A percentile compares a stretch with the other conserved stretches of the same genome.
Conservation (phyloP, 2,329 filamentous ascomycete genomes). For the Cercospora canescens region DNA sequence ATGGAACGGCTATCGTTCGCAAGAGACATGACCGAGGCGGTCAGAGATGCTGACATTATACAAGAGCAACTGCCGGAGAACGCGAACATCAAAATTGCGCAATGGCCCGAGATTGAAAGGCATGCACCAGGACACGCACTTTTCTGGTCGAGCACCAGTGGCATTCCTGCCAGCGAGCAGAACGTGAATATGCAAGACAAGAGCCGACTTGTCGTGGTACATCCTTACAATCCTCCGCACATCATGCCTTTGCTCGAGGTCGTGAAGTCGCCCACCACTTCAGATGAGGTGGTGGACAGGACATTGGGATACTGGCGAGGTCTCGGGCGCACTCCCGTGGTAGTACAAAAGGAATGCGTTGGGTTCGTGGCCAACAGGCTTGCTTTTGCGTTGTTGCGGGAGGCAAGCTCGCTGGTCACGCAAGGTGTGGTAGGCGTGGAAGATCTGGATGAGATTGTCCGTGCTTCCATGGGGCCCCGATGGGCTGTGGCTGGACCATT, state of each 20-base stretch:
- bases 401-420: slow-evolving; percentile 56
- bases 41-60: slow-evolving; percentile 51
- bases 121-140: slow-evolving; percentile 47
- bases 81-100: slow-evolving; percentile 49
- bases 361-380: slow-evolving; percentile 62
- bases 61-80: slow-evolving; percentile 63
- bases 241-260: slow-evolving; percentile 62
- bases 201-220: slow-evolving; percentile 55
- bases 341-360: slow-evolving; percentile 52
- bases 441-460: slow-evolving; percentile 56
- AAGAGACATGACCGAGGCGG: slow-evolving; percentile 43
- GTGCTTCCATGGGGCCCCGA: slow-evolving; percentile 53
- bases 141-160: slow-evolving; percentile 60
- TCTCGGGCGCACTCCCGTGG: slow-evolving; percentile 48
- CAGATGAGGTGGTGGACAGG: slow-evolving; percentile 37
- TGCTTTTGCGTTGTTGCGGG: slow-evolving; percentile 57
- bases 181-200: slow-evolving; percentile 43
- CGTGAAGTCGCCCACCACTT: slow-evolving; percentile 52
- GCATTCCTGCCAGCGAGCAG: slow-evolving; percentile 57
- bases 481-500: slow-evolving; percentile 60
- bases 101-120: slow-evolving; percentile 55
- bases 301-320: slow-evolving; percentile 50
- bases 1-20: slow-evolving; percentile 39
- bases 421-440: slow-evolving; percentile 54
- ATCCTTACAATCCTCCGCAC: slow-evolving; percentile 54